Percentiles rank a stretch among this genome's conserved stretches.
These are phyloP conservation scores for Dictyostelium citrinum DNA, from an alignment of 78 protist species.

Conservation along the genomic window DNA sequence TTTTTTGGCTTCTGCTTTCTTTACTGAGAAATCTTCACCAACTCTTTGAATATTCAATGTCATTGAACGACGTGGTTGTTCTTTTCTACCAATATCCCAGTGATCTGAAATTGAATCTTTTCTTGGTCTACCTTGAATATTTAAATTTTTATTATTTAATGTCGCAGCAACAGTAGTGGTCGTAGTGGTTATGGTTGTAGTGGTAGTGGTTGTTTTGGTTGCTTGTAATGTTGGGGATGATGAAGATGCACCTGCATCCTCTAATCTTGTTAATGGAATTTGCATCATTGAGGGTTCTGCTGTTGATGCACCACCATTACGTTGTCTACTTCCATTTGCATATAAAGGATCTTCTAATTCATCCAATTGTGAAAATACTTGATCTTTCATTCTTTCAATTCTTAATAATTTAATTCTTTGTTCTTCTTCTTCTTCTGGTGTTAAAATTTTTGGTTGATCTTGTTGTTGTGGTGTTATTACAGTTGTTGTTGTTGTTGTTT, in stretches of 20 bases:
- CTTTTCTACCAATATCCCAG: conserved; percentile 69
- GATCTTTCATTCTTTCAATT: conserved; percentile 5
- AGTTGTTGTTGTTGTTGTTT: conserved; percentile 5
- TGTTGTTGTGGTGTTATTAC: background rate
- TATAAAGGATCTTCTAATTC: background rate
- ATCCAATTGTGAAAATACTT: conserved; percentile 12
- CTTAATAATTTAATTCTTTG: background rate
- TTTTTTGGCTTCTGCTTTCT: conserved; percentile 8
- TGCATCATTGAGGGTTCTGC: background rate
- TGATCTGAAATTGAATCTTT: conserved; percentile 67
- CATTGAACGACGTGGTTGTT: conserved; percentile 36
- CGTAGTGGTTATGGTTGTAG: background rate
- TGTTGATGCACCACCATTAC: background rate
- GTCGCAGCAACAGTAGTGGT: background rate
- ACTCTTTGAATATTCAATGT: conserved; percentile 48
- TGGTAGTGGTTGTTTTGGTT: background rate
- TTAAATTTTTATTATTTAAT: background rate
- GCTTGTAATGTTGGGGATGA: background rate
- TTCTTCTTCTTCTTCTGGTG: background rate
- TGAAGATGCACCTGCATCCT: background rate
- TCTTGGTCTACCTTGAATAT: conserved; percentile 15
- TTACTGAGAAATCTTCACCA: conserved; percentile 42
- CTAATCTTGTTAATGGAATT: background rate
- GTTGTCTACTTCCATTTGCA: background rate
- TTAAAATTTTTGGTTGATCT: background rate